A percentile compares a stretch with the other conserved stretches of the same genome.
Conservation (phyloP, 306 rosid species). For the Sphenostylis stenocarpa region DNA sequence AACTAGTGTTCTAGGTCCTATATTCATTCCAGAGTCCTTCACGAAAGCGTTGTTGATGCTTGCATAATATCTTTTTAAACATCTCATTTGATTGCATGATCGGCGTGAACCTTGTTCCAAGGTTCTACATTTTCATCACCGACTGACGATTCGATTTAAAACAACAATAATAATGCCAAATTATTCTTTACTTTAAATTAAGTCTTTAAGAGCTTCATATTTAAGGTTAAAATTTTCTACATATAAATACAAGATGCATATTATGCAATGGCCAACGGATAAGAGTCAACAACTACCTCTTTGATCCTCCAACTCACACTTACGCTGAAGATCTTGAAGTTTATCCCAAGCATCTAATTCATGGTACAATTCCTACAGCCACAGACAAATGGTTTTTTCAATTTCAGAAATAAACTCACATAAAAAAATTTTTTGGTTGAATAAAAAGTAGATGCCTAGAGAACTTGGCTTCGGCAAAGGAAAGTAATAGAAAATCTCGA, state of each 20-base stretch:
- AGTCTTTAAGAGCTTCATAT: not conserved
- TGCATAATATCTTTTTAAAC: slow-evolving; percentile 16
- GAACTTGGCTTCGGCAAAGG: slow-evolving; percentile 4
- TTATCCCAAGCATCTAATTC: slow-evolving; percentile 63
- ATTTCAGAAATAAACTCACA: not conserved
- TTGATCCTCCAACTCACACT: slow-evolving; percentile 51
- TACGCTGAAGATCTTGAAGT: slow-evolving; percentile 57
- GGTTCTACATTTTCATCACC: slow-evolving; percentile 5
- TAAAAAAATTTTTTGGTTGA: not conserved
- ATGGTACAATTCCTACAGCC: slow-evolving; percentile 70
- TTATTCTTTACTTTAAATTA: not conserved
- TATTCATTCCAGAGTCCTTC: slow-evolving; percentile 7
- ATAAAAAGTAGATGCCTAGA: slow-evolving; percentile 14
- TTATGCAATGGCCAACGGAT: not conserved
- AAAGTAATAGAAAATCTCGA: slow-evolving; percentile 4
- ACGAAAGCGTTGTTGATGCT: slow-evolving; percentile 9
- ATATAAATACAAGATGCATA: slow-evolving; percentile 15
- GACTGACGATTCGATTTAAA: not conserved
- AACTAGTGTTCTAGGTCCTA: not conserved
- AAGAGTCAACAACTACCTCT: slow-evolving; percentile 44
- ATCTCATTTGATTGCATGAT: slow-evolving; percentile 11
- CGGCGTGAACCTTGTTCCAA: not conserved
- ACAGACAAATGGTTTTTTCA: slow-evolving; percentile 7
- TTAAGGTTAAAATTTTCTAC: slow-evolving; percentile 6
- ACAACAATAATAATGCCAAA: not conserved